Evolutionary conservation across 1,284 basidiomycete genomes (phyloP), one percentile per base, ranked within the genome.

Genomic region (Pterulicium gracile): DNA sequence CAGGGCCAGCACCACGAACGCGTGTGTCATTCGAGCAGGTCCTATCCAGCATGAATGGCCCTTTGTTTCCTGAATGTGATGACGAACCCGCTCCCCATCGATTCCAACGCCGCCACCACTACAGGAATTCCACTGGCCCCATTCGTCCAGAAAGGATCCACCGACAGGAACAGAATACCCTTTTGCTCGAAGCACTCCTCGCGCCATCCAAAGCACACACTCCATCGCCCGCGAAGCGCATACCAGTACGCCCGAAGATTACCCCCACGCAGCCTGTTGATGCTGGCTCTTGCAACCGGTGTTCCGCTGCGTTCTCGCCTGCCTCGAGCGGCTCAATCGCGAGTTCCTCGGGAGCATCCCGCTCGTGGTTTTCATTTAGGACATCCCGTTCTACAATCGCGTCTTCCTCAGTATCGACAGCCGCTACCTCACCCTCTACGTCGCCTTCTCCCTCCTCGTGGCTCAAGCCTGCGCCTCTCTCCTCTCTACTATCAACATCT

Each of bases 11-110:
- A 2, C 19, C 24, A 24, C 44, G 35, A 19, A 23, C 34, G 5
- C 35, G 21, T 13, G 44, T 46, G 7, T n/a, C 44, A 17, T 46
- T 46, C 22, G 44, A 46, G 19, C 27, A 46, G 44, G 44, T 46
- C 19, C 15, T 46, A 15, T 40, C 44, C 13, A 35, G 24, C 34
- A 46, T 46, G 32, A 21, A 46, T 18, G 44, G 44, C 17, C 22
- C 44, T 19, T 23, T 47, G 13, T 43, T 47, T 14, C 40, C 46
- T 7, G 10, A 10, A 32, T 7, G n/a, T n/a, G 27, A 32, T 7
- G 27, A 32, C 7, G 27, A 32, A 32, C 27, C n/a, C 27, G n/a
- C 7, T n/a, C 27, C 27, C n/a, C 27, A n/a, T n/a, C n/a, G n/a
- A n/a, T n/a, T n/a, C n/a, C 27, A n/a, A 10, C 27, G 27, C 27